Conservation (phyloP, 257 asterid species). For the Haberlea rhodopensis region DNA sequence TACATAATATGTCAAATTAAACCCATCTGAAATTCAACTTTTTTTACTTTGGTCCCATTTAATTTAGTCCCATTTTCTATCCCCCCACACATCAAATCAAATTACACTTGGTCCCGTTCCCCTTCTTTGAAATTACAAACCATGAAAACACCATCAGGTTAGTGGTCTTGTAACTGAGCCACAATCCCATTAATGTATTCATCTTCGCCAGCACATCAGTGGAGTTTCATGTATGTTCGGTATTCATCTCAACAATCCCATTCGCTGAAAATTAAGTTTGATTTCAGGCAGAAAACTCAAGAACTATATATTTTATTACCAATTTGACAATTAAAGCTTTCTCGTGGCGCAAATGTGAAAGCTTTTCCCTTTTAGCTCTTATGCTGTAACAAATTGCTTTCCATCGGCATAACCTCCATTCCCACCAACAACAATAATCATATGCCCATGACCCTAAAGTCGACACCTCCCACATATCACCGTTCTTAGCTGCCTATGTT, state of each 20-base stretch:
- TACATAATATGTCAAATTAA: no score
- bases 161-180: no score
- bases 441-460: slow-evolving; percentile 87
- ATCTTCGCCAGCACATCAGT: no score
- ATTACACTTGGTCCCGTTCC: no score
- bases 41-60: no score
- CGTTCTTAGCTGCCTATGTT: slow-evolving; percentile 69
- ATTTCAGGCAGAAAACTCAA: background rate
- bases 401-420: slow-evolving; percentile 98
- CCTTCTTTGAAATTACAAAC: no score
- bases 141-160: no score
- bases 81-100: no score
- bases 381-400: slow-evolving; percentile 89
- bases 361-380: slow-evolving; percentile 91
- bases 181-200: no score
- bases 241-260: background rate
- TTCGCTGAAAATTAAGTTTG: slow-evolving; percentile 1
- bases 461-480: slow-evolving; percentile 93
- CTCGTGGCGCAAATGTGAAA: slow-evolving; percentile 77
- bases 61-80: no score
- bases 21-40: no score
- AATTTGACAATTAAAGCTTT: slow-evolving; percentile 84
- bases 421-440: slow-evolving; percentile 99
- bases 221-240: no score
- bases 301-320: slow-evolving; percentile 41